Evolutionary conservation across 2,329 filamentous ascomycete species (phyloP), one percentile per base, ranked within the genome.

Genomic region (Fusarium longipes): DNA sequence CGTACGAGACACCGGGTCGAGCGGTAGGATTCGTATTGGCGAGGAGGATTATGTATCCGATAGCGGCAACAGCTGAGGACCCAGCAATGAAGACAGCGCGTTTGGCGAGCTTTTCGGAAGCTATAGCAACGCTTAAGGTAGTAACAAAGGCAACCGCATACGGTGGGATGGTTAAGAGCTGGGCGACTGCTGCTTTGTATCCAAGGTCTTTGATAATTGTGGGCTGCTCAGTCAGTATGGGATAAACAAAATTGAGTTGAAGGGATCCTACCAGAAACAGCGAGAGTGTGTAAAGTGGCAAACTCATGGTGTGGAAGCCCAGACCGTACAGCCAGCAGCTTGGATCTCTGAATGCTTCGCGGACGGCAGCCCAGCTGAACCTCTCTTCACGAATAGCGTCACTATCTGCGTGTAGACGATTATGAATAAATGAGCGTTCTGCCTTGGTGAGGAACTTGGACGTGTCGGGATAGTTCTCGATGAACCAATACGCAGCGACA

Each of bases 301-400:
- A 76, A 57, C 87, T 90, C 82, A 93, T 88, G 7, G 89, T 92
- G 74, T 93, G 90, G 70, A 92, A 93, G 0, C 84, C 86, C 0
- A 92, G 75, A 0, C 89, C 89, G 67, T 93, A 93, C 0, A 93
- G 81, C 88, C 88, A 92, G 71, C 89, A 89, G 73, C 89, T 92
- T 2, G 86, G 85, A 69, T 94, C 89, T 15, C 82, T 86, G 38
- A 92, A 75, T 0, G 91, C 91, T 18, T 86, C 81, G 24, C 77
- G 57, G 0, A 93, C 91, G 20, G 89, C 88, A 0, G 68, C 75
- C 92, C 91, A 94, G 5, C 79, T 85, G 71, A 94, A 93, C 1
- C 79, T 73, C 67, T 95, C 91, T 45, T 89, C 80, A 7, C 88
- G 85, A 0, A 87, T 92, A 0, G 90, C 87, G 71, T 93, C 91